Evolutionary conservation across 768 basidiomycete species (phyloP).

Genomic region (Collybiopsis luxurians): DNA sequence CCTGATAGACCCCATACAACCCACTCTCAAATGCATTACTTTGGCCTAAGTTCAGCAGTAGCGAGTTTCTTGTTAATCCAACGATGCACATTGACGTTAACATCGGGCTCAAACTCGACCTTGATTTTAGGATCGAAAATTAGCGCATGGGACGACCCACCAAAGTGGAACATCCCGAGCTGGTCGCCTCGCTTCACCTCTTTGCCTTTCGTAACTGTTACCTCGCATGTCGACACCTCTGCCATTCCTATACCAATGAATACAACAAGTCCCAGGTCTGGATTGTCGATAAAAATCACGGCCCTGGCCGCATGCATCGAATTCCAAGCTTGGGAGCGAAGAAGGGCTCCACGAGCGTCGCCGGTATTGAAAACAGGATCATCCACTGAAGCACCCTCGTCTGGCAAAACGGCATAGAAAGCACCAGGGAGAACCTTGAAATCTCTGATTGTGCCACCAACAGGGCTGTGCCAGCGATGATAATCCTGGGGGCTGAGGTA

Average conservation of each 20-base stretch:
- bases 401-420: constrained; percentile 35
- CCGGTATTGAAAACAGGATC: not conserved
- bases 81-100: not conserved
- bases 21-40: too few relatives aligned
- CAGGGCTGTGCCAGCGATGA: constrained; percentile 52
- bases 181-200: constrained; percentile 42
- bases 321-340: constrained; percentile 20
- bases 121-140: not conserved
- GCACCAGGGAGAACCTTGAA: constrained; percentile 35
- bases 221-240: constrained; percentile 49
- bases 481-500: constrained; percentile 45
- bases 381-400: constrained; percentile 9
- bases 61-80: not conserved
- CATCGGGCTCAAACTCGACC: not conserved
- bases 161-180: constrained; percentile 52
- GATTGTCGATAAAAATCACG: constrained; percentile 37
- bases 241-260: constrained; percentile 48
- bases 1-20: too few relatives aligned
- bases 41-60: too few relatives aligned
- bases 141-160: constrained; percentile 35
- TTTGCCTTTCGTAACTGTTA: constrained; percentile 39
- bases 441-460: constrained; percentile 31
- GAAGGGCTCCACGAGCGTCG: constrained; percentile 7
- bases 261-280: constrained; percentile 33
- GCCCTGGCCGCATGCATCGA: constrained; percentile 37